A percentile compares a stretch with the other conserved stretches of the same genome.
These are phyloP conservation scores for Globisporangium emineosum DNA, from an alignment of 352 stramenopile genomes.

Conservation along the genomic window DNA sequence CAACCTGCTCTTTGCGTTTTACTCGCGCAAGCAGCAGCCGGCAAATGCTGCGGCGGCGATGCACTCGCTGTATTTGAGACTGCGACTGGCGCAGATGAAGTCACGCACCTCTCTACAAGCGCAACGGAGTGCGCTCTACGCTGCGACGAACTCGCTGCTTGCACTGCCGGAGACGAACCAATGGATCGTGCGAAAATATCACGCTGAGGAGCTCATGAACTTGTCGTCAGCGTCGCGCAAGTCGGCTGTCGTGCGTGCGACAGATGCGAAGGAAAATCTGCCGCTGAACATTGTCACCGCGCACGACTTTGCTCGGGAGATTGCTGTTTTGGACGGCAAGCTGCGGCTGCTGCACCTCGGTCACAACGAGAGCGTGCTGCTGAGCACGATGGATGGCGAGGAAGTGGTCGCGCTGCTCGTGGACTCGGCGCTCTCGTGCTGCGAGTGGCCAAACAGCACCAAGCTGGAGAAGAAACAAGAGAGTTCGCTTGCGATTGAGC, in stretches of 20 bases:
- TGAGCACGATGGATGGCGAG: conserved; percentile 53
- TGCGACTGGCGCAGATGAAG: conserved; percentile 38
- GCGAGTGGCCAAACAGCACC: conserved; percentile 22
- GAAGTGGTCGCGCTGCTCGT: conserved; percentile 60
- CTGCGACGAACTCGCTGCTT: conserved; percentile 41
- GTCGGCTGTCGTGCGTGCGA: conserved; percentile 1
- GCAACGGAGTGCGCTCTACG: conserved; percentile 63
- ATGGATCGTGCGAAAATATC: conserved; percentile 72
- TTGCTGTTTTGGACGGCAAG: conserved; percentile 64
- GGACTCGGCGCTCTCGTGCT: conserved; percentile 25
- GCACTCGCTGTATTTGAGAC: conserved; percentile 47
- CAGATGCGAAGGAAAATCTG: background rate
- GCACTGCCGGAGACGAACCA: conserved; percentile 40
- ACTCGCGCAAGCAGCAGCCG: conserved; percentile 56
- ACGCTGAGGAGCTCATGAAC: conserved; percentile 48
- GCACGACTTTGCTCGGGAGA: conserved; percentile 54
- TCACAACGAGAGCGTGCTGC: conserved; percentile 47
- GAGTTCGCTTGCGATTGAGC: conserved; percentile 41
- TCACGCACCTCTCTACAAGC: conserved; percentile 39
- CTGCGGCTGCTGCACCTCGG: conserved; percentile 50
- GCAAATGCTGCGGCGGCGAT: conserved; percentile 60
- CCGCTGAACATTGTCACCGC: conserved; percentile 60
- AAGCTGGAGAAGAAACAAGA: conserved; percentile 43
- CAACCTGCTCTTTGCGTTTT: conserved; percentile 71
- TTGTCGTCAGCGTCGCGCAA: conserved; percentile 12